Evolutionary conservation across 805 yeast genomes (phyloP).

Genomic region (Scheffersomyces ergatensis): DNA sequence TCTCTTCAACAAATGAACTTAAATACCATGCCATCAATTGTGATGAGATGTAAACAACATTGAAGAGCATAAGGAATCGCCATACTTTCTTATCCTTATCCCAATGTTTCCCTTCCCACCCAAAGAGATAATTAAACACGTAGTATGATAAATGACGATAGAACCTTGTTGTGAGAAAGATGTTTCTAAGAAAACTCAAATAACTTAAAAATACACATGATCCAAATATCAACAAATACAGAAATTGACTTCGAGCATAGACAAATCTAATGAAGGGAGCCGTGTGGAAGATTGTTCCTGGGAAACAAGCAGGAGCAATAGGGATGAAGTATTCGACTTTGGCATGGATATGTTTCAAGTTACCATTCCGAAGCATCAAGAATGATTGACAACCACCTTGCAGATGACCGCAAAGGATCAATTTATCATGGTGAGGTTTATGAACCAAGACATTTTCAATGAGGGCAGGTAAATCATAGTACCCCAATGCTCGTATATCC

Average conservation of each 20-base stretch:
- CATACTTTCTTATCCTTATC: constrained; percentile 57
- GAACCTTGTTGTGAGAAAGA: constrained; percentile 34
- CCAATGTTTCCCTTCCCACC: constrained; percentile 82
- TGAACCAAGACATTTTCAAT: constrained; percentile 55
- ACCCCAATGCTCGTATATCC: constrained; percentile 84
- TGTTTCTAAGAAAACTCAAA: constrained; percentile 58
- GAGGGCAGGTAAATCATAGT: constrained; percentile 72
- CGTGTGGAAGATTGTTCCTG: constrained; percentile 70
- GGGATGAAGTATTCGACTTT: constrained; percentile 70
- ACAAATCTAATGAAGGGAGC: constrained; percentile 62
- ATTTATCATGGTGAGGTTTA: constrained; percentile 38
- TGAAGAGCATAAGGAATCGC: constrained; percentile 75
- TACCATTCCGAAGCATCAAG: constrained; percentile 53
- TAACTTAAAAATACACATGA: constrained; percentile 73
- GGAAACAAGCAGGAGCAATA: constrained; percentile 88
- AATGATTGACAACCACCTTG: constrained; percentile 93
- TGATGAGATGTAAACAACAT: constrained; percentile 80
- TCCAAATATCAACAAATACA: constrained; percentile 64
- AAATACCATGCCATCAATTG: constrained; percentile 94
- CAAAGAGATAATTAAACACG: constrained; percentile 84
- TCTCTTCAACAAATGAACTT: constrained; percentile 33
- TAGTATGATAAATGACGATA: constrained; percentile 69
- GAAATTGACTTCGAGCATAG: constrained; percentile 44
- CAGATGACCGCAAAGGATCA: constrained; percentile 77
- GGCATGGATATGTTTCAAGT: constrained; percentile 35